Evolutionary conservation across 306 rosid species (phyloP), one percentile per base, ranked within the genome.

Genomic region (Geum urbanum): DNA sequence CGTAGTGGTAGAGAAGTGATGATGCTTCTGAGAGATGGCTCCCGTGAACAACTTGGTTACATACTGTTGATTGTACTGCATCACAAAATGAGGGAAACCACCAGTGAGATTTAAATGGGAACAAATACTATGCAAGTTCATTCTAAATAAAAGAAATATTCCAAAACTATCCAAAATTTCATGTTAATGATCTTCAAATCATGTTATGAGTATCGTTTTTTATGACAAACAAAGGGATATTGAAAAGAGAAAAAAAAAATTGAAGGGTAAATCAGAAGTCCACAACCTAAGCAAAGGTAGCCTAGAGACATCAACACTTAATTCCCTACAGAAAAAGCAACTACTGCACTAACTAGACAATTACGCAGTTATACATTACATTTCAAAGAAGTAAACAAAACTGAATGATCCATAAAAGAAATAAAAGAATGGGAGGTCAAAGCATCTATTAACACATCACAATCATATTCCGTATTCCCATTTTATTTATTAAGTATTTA

Each of bases 1-100:
- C 41, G 62, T 43, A 55, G 72, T 46, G 11, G 88, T 69, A 60
- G 84, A 81, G 74, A 76, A 76, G 44, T 58, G 57, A 67, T 20
- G 71, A 41, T 35, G 64, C 60, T 73, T 79, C 58, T 51, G 78
- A 76, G 76, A 78, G 62, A 50, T 69, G 37, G 70, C 47, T 70
- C 74, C 76, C 57, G 16, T 71, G 24, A 61, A 77, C 37, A 73
- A 50, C 75, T 61, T 55, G 46, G 53, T 44, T 76, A 70, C 44
- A n/a, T 67, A 44, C 49, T 70, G 78, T 22, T 32, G 43, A 44
- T 35, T 27, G 55, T 60, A 65, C 56, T 75, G 70, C 65, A 40
- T 57, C 58, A 47, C 8, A 50, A 41, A 45, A 55, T 27, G 39
- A 47, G 20, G 32, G 10, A 60, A 63, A 43, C 27, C 57, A 27